phyloP scores from a whole-genome alignment of 2,329 filamentous ascomycete genomes.

The Trichoderma asperellum region DNA sequence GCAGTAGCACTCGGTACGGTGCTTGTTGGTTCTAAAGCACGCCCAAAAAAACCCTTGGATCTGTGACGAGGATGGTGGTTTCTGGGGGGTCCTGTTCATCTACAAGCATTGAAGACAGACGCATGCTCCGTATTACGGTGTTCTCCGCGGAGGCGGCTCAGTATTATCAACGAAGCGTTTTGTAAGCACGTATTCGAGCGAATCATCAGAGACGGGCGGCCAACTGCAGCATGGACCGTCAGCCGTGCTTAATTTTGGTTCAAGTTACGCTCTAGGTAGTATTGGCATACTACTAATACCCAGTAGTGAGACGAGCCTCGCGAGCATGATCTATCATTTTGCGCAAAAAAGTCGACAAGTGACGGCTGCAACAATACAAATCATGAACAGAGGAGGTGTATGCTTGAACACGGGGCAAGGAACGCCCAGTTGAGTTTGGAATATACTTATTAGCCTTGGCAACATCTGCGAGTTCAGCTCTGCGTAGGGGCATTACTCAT shows the following conservation, averaged over 20 bases:
- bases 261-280: conserved; percentile 6
- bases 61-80: conserved; percentile 25
- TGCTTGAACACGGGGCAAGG: not conserved
- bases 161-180: not conserved
- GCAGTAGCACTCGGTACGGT: not conserved
- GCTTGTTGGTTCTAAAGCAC: conserved; percentile 6
- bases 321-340: conserved; percentile 31
- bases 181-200: conserved; percentile 1
- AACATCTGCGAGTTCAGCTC: conserved; percentile 1
- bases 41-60: conserved; percentile 18
- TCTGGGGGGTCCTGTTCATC: conserved; percentile 7
- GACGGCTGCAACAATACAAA: conserved; percentile 24
- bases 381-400: not conserved
- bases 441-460: not conserved
- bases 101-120: not conserved
- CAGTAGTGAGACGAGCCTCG: conserved; percentile 23
- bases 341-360: conserved; percentile 28
- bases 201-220: conserved; percentile 1
- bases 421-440: not conserved
- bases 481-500: not conserved
- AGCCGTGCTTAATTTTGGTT: conserved; percentile 5
- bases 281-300: not conserved
- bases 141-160: not conserved
- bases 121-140: conserved; percentile 8
- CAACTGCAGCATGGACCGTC: conserved; percentile 7